Base-by-base conservation (phyloP, 2,329 filamentous ascomycete species). In the Monosporascus sp. region DNA sequence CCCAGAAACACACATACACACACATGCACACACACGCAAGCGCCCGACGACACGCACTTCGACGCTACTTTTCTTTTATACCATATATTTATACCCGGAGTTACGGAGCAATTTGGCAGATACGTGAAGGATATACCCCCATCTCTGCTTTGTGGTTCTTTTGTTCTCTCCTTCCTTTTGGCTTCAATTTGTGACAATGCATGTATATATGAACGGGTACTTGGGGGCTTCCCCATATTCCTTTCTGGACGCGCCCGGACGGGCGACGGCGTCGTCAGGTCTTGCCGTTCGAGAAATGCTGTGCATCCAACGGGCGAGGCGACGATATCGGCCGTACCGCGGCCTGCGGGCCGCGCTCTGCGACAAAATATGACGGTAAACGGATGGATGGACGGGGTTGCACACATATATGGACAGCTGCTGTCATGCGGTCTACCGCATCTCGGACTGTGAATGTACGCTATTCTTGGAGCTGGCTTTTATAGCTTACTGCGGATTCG, bases 121-220 rank as follows among this genome's bases (percentile, higher is more conserved):
- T 46, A 46, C 22, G 24, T 46, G 43, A 46, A 46, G 43, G 43
- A 46, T 46, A 46, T 46, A 46, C 43, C 43, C 41, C 43, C 43
- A 46, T 31, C 17, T 46, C 14, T 46, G 22, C 24, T 46, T 46
- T 46, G 40, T 43, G 22, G 14, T 20, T 11, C 11, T 14, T 24
- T 20, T 43, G 8, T 9, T 43, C 19, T 5, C 22, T 43, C 14
- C 22, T 19, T 40, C 37, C 7, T 19, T 19, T 40, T 19, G 40
- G 5, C 40, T 20, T 20, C 17, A 20, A 20, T 40, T 19, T 19
- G 16, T 6, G 37, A 19, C 7, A 7, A 40, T 6, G 19, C 22
- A 14, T 19, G 22, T 11, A 20, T 16, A 20, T 20, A 43, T 43
- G 14, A 19, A 43, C 5, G 19, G 24, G 19, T 19, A 6, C 40